Evolutionary conservation across 2,329 filamentous ascomycete species (phyloP).

Genomic region (Trichophyton schoenleinii): DNA sequence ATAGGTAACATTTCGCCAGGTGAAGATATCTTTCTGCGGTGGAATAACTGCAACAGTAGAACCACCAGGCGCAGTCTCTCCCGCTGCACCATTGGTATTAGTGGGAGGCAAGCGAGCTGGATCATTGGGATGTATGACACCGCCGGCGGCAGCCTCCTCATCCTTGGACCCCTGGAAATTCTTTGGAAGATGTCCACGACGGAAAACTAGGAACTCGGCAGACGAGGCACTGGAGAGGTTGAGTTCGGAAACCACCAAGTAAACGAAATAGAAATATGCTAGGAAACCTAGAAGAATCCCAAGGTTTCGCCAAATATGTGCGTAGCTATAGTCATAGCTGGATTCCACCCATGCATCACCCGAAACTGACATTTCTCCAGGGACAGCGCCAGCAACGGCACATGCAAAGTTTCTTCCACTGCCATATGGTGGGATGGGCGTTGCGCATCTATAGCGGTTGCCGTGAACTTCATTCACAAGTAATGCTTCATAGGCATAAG

Average conservation of each 20-base stretch:
- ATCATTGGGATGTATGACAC: not conserved
- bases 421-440: slow-evolving; percentile 34
- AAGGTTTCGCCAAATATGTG: slow-evolving; percentile 54
- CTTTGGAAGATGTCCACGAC: slow-evolving; percentile 40
- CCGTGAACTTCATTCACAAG: slow-evolving; percentile 47
- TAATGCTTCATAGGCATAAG: slow-evolving; percentile 53
- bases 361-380: slow-evolving; percentile 43
- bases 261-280: slow-evolving; percentile 50
- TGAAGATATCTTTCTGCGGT: slow-evolving; percentile 31
- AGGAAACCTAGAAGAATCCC: slow-evolving; percentile 55
- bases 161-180: slow-evolving; percentile 5
- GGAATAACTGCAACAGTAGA: slow-evolving; percentile 17
- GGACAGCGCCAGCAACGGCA: slow-evolving; percentile 41
- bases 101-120: not conserved
- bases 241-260: slow-evolving; percentile 52
- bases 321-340: slow-evolving; percentile 45
- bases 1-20: slow-evolving; percentile 45
- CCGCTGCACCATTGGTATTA: slow-evolving; percentile 4
- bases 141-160: slow-evolving; percentile 8
- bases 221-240: slow-evolving; percentile 52
- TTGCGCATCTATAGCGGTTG: slow-evolving; percentile 44
- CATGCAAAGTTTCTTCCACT: slow-evolving; percentile 42
- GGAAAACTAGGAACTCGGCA: slow-evolving; percentile 59
- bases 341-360: slow-evolving; percentile 49
- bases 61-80: slow-evolving; percentile 10